Base-by-base conservation (phyloP, 441 rosid genomes). In the Euphorbia celastroides region DNA sequence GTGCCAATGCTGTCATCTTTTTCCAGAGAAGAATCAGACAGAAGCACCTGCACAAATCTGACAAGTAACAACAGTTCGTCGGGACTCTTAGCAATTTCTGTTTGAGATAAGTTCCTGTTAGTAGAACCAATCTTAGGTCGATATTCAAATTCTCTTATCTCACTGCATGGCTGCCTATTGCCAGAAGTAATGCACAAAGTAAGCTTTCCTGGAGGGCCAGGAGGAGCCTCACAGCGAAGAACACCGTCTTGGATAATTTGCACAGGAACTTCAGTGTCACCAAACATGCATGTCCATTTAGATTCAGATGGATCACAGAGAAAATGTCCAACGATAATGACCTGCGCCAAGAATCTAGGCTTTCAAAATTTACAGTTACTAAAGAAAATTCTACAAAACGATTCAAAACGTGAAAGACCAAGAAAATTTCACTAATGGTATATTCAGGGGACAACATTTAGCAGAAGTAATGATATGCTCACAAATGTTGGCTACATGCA, bases 281-380 rank as follows among this genome's bases (percentile, higher is more conserved):
- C 99, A 81, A 94, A 89, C 98, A 89, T 87, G 79, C 97, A 94
- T 67, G 79, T 70, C 96, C 91, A 89, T 26, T 72, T 64, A 68
- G 87, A 82, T 76, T 84, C 84, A 42, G 80, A 84, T 32, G 94
- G 87, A 77, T 84, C 82, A 75, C 89, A 89, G 22, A 84, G 88
- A 84, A 94, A 94, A 67, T 93, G 83, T 70, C 99, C 99, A 76
- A 89, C 78, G 74, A 94, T 78, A 61, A 89, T 75, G 67, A 94
- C 89, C 99, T 94, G 89, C 85, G 82, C 62, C 31, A 22, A 68
- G 68, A 76, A 75, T 52, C 19, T 30, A 65, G 32, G 62, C 16
- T 64, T n/a, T 72, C 44, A 66, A 59, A 58, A 19, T 60, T 62
- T 22, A 57, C 44, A 57, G 1, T 27, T 22, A 1, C 17, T 28